phyloP scores from a whole-genome alignment of 352 stramenopile species.

The Phytopythium mirpurense region DNA sequence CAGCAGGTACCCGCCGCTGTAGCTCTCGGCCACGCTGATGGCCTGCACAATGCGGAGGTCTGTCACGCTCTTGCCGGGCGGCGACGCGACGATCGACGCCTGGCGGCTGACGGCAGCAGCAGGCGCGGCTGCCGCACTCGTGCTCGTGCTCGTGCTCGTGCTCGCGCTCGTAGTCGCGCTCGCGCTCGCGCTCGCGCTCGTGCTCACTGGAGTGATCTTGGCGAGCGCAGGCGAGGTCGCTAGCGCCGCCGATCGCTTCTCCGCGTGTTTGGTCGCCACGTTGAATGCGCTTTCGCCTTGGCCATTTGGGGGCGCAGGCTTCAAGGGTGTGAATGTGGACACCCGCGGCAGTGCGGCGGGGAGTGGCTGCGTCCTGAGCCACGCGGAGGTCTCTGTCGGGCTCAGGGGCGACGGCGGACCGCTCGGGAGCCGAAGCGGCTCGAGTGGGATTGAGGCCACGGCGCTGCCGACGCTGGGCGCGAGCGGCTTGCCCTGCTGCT shows the following conservation, averaged over 20 bases:
- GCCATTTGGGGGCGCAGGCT: background rate
- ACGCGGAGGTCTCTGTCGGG: background rate
- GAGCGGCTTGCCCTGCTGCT: constrained; percentile 1
- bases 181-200: no score
- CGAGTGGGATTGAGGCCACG: background rate
- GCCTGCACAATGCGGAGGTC: constrained; percentile 65
- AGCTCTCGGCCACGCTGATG: constrained; percentile 73
- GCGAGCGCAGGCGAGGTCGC: background rate
- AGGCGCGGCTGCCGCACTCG: constrained; percentile 10
- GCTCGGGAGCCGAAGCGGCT: background rate
- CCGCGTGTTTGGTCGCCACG: background rate
- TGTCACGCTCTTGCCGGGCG: constrained; percentile 3
- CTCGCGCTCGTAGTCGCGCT: background rate
- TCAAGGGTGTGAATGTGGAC: background rate
- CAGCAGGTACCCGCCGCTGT: constrained; percentile 68
- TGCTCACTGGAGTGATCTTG: background rate
- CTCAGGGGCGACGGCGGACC: background rate
- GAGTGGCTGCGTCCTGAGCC: background rate
- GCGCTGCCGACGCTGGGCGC: background rate
- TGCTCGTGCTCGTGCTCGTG: background rate
- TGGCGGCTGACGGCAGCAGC: constrained; percentile 11
- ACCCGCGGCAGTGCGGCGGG: background rate
- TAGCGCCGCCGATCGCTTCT: background rate
- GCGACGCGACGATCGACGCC: background rate
- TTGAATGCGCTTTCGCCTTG: background rate